phyloP scores from a whole-genome alignment of 1,284 basidiomycete genomes.

The Cryptococcus deneoformans region DNA sequence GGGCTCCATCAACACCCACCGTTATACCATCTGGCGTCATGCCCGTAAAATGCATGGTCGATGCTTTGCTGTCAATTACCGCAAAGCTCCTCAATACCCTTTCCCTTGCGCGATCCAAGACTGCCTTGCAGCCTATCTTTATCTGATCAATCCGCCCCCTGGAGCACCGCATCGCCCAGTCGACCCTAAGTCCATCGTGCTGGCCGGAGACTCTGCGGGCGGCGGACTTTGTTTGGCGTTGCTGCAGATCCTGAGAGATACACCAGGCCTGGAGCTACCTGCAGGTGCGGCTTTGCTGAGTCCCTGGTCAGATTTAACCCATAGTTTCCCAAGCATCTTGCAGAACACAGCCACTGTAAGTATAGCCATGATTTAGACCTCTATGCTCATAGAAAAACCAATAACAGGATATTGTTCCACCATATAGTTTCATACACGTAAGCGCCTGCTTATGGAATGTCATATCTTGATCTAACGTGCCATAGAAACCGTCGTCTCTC shows the following conservation, averaged over 20 bases:
- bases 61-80: conserved; percentile 85
- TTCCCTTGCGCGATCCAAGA: conserved; percentile 95
- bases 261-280: conserved; percentile 68
- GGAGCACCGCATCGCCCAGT: conserved; percentile 71
- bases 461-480: conserved; percentile 56
- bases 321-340: conserved; percentile 84
- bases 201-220: conserved; percentile 89
- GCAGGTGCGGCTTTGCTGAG: conserved; percentile 82
- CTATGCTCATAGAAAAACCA: neutral
- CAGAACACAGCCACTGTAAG: conserved; percentile 76
- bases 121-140: conserved; percentile 76
- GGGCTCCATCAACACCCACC: conserved; percentile 55
- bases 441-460: conserved; percentile 1
- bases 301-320: conserved; percentile 79
- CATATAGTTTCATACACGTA: conserved; percentile 50
- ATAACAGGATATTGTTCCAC: conserved; percentile 65
- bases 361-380: conserved; percentile 15
- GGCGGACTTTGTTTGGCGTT: conserved; percentile 82
- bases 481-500: conserved; percentile 79
- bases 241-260: conserved; percentile 88
- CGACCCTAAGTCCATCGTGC: conserved; percentile 73
- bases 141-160: conserved; percentile 66
- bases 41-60: conserved; percentile 88
- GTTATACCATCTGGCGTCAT: conserved; percentile 73
- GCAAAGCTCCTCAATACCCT: conserved; percentile 86